Evolutionary conservation across 768 basidiomycete species (phyloP).

Genomic region (Boletus pseudopeckii): DNA sequence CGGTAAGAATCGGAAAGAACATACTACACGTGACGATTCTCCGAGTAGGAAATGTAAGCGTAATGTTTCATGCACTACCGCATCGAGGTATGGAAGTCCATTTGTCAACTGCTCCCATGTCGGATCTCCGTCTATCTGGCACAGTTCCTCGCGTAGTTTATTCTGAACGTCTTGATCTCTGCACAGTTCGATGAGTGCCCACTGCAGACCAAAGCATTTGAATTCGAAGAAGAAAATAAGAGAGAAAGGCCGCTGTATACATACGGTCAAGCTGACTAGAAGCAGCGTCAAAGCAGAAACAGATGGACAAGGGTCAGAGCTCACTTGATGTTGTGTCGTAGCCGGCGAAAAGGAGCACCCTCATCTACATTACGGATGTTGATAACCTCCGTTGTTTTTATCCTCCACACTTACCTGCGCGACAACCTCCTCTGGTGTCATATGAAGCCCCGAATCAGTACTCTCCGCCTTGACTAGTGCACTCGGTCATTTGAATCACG

Average conservation of each 20-base stretch:
- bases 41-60: conserved; percentile 40
- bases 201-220: conserved; percentile 19
- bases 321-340: conserved; percentile 42
- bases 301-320: neutral
- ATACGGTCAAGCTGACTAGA: conserved; percentile 27
- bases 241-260: neutral
- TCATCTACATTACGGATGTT: conserved; percentile 25
- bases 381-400: neutral
- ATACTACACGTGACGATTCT: conserved; percentile 16
- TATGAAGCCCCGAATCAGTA: conserved; percentile 26
- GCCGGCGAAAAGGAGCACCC: conserved; percentile 38
- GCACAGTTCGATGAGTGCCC: conserved; percentile 56
- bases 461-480: conserved; percentile 38
- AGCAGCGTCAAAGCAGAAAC: neutral
- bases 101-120: conserved; percentile 51
- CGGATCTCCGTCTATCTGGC: conserved; percentile 42
- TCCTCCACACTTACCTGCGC: conserved; percentile 22
- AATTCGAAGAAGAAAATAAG: neutral
- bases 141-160: conserved; percentile 48
- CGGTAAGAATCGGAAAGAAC: neutral
- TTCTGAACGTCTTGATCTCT: conserved; percentile 42
- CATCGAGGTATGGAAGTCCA: conserved; percentile 53
- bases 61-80: conserved; percentile 44
- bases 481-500: neutral
- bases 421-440: conserved; percentile 42